phyloP scores from a whole-genome alignment of 1,139 yeast species.

The Scheffersomyces stambukii region DNA sequence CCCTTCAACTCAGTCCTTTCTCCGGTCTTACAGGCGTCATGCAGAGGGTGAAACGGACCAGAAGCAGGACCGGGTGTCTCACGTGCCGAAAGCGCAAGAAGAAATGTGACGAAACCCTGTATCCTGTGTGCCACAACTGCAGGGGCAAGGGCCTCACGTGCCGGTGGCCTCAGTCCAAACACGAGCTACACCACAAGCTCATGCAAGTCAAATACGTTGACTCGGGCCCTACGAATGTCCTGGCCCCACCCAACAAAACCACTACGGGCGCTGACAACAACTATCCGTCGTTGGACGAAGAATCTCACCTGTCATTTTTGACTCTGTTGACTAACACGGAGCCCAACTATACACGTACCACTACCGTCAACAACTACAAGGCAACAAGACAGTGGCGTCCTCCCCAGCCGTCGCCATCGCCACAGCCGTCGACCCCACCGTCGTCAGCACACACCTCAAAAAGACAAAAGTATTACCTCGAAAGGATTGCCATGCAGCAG shows the following conservation, averaged over 20 bases:
- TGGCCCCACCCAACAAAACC: neutral
- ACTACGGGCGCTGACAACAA: slow-evolving; percentile 2
- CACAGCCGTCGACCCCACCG: slow-evolving; percentile 1
- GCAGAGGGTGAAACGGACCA: too few relatives aligned
- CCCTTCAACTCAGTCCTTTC: neutral
- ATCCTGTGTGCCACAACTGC: slow-evolving; percentile 33
- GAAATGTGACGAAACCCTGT: slow-evolving; percentile 38
- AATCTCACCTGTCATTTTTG: neutral
- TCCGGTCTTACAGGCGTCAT: neutral
- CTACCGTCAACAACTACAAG: too few relatives aligned
- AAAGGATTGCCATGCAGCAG: slow-evolving; percentile 40
- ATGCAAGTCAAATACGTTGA: slow-evolving; percentile 26
- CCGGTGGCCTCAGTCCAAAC: slow-evolving; percentile 17
- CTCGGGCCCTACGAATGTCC: slow-evolving; percentile 1
- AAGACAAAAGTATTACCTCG: slow-evolving; percentile 19
- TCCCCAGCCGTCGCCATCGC: slow-evolving; percentile 2
- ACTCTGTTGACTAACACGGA: neutral
- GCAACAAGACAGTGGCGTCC: neutral
- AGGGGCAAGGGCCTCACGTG: neutral
- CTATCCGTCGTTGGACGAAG: neutral
- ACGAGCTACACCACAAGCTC: slow-evolving; percentile 21
- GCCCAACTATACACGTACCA: neutral
- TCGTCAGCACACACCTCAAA: neutral
- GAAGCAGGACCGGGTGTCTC: slow-evolving; percentile 38
- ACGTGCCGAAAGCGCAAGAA: slow-evolving; percentile 38